Evolutionary conservation across 2,329 filamentous ascomycete genomes (phyloP).

Genomic region (Didymella arachidicola): DNA sequence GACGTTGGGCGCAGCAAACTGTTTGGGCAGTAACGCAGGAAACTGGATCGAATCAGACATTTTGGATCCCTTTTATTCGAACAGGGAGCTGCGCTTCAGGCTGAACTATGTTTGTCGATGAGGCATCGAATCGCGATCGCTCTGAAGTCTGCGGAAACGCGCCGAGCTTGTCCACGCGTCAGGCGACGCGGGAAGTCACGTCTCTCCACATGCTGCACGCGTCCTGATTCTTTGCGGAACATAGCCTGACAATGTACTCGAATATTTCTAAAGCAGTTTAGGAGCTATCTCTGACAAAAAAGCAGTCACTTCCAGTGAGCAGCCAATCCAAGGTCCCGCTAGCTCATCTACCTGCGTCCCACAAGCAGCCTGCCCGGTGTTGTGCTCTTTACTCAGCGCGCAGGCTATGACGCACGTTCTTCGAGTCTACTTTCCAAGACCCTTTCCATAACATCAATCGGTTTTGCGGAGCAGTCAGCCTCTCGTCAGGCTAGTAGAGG

Average conservation of each 20-base stretch:
- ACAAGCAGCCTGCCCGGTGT: background rate
- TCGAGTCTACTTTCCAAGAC: background rate
- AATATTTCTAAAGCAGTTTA: too few relatives aligned
- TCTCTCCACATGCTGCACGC: background rate
- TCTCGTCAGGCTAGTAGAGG: slow-evolving; percentile 11
- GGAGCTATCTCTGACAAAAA: background rate
- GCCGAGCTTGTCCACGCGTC: background rate
- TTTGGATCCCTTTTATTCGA: too few relatives aligned
- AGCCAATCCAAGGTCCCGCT: background rate
- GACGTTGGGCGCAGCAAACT: slow-evolving; percentile 27
- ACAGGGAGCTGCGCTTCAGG: background rate
- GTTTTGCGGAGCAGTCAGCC: background rate
- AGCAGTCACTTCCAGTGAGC: background rate
- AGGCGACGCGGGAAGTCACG: background rate
- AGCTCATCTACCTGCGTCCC: background rate
- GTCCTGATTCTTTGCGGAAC: background rate
- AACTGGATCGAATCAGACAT: background rate
- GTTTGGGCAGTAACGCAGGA: slow-evolving; percentile 28
- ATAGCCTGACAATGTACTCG: too few relatives aligned
- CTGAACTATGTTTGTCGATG: background rate
- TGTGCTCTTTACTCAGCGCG: background rate
- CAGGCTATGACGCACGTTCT: background rate
- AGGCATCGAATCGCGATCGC: slow-evolving; percentile 2
- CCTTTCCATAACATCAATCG: background rate
- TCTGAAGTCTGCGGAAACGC: background rate